Conservation (phyloP, 2,329 filamentous ascomycete species). For the Cladosporium halotolerans region DNA sequence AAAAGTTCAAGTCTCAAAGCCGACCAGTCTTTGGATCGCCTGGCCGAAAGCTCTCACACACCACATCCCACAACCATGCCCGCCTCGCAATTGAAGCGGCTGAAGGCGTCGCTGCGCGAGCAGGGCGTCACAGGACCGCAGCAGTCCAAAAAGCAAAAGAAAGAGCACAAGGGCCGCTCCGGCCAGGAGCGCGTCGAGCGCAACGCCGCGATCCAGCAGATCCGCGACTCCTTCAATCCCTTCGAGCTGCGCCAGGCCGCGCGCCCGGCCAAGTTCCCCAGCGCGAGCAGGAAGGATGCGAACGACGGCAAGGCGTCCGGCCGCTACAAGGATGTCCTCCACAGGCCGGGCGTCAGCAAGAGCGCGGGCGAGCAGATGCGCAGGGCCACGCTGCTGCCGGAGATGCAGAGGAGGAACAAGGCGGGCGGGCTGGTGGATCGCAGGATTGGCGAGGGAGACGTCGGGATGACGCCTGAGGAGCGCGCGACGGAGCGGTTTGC, state of each 20-base stretch:
- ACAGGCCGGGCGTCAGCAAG: constrained; percentile 76
- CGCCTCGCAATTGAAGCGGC: constrained; percentile 90
- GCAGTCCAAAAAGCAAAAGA: constrained; percentile 91
- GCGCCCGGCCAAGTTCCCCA: constrained; percentile 75
- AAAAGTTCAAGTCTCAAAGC: constrained; percentile 6
- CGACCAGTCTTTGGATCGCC: neutral
- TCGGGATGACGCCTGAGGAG: constrained; percentile 87
- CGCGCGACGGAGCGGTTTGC: constrained; percentile 88
- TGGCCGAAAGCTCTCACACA: neutral
- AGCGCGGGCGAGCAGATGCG: constrained; percentile 82
- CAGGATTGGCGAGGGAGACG: constrained; percentile 92
- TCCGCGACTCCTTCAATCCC: constrained; percentile 95
- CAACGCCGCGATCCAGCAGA: constrained; percentile 70
- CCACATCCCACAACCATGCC: constrained; percentile 56
- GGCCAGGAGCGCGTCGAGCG: constrained; percentile 71
- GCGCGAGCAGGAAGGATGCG: constrained; percentile 31
- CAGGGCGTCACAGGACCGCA: constrained; percentile 87
- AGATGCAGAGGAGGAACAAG: constrained; percentile 84
- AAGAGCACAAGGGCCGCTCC: constrained; percentile 54
- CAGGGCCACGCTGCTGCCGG: constrained; percentile 74
- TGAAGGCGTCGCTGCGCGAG: constrained; percentile 84
- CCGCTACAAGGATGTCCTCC: constrained; percentile 52
- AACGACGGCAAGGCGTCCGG: constrained; percentile 41
- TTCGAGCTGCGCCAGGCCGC: constrained; percentile 81
- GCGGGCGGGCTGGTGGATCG: constrained; percentile 87